Base-by-base conservation (phyloP, 2,329 filamentous ascomycete genomes). In the Grosmannia huntii region DNA sequence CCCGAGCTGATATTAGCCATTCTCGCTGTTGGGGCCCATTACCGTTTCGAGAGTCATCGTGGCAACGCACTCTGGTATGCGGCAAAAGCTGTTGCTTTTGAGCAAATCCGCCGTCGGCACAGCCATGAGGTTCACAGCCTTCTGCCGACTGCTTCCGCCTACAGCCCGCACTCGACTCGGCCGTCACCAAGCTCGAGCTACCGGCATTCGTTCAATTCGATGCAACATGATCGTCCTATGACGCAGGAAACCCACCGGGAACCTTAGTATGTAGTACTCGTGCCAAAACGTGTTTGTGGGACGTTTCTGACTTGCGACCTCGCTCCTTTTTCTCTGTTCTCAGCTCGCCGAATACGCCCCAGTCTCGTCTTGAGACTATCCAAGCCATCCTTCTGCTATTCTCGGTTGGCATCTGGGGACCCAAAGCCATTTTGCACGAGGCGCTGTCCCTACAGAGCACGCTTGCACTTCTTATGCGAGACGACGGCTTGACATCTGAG, bases 1-100 rank as follows among this genome's bases (percentile, higher is more conserved):
- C 79, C 85, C 0, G 86, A 89, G 67, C 72, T 89, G 4, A 72
- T 87, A 5, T 71, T 90, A 31, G 85, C 85, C 0, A 79, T 89
- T 19, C 73, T 85, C 25, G 83, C 86, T 0, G 80, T 88, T 2
- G 84, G 84, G 14, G 84, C 84, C 0, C 82, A 85, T 63, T 86
- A 86, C 64, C 77, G 81, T 1, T 84, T 84, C 56, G 81, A 84
- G 63, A 79, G 73, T 58, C 78, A 81, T 53, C 73, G 80, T 49
- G 79, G 79, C 2, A 79, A 83, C 65, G 79, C 78, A 2, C 67
- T 84, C 5, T 84, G 81, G 80, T 83, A 83, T 65, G 80, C 80
- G 0, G 77, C 80, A 9, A 82, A 79, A 65, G 73, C 79, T 4
- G 76, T 84, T 19, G 77, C 79, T 0, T 69, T 78, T 58, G 81